Base-by-base conservation (phyloP, 257 asterid genomes). In the Galeopsis tetrahit region DNA sequence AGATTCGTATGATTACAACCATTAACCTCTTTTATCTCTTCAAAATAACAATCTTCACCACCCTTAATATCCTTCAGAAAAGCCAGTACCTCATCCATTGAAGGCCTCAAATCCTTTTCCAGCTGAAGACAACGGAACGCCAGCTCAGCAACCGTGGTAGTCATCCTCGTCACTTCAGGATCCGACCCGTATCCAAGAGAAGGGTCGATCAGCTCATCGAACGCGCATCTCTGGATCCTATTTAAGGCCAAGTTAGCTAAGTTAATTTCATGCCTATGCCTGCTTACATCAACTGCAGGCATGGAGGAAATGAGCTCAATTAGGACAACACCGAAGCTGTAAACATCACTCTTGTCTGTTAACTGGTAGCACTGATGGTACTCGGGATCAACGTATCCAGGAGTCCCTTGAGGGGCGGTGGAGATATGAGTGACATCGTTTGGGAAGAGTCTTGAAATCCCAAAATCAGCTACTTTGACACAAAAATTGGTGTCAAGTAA, bases 401-500 rank as follows among this genome's bases (percentile, higher is more conserved):
- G 60, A 17, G 60, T 53, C 11, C 60, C 60, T 65, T 88, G 95
- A 15, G 95, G 95, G 46, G 89, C 89, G 2, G 96, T 90, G 49
- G 92, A 90, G 70, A 90, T 76, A 64, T 90, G 96, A 43, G 86
- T 88, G 73, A 68, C 90, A 40, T 90, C 82, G 1, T 3, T 66
- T 0, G 95, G 96, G 81, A 86, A 86, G 38, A 90, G 82, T 55
- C 92, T 63, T 0, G 96, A 90, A 4, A 90, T 82, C 75, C 96
- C 96, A 6, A 90, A 90, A 83, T 88, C 96, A 6, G 90, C 96
- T 15, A 90, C 95, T 76, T 88, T 88, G 53, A 88, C 95, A 46
- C 75, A 60, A 43, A 72, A 90, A 68, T 82, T 83, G 3, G 9
- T 68, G 66, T 85, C 90, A 2, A 90, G 96, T 44, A 90, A 84